A percentile compares a stretch with the other conserved stretches of the same genome.
These are phyloP conservation scores for Tylopilus rubrobrunneus DNA, from an alignment of 768 basidiomycete species.

Conservation along the genomic window DNA sequence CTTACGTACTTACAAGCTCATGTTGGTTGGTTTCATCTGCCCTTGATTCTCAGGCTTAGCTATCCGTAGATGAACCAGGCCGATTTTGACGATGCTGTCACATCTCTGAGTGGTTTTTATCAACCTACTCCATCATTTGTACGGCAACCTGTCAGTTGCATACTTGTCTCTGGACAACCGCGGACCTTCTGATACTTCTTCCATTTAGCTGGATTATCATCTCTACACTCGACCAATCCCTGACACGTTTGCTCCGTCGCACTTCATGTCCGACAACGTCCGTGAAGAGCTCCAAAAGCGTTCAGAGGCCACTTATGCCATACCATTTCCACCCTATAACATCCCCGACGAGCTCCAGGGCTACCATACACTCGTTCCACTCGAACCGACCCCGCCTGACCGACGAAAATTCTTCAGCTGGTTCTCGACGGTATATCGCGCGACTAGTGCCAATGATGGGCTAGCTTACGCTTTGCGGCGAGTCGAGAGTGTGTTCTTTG, in stretches of 20 bases:
- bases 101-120: constrained; percentile 36
- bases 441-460: constrained; percentile 74
- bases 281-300: constrained; percentile 56
- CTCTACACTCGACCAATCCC: constrained; percentile 77
- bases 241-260: constrained; percentile 50
- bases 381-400: constrained; percentile 58
- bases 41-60: not conserved
- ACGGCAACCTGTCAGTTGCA: constrained; percentile 63
- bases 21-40: constrained; percentile 14
- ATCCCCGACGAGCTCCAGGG: constrained; percentile 87
- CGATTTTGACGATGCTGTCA: constrained; percentile 29
- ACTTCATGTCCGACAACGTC: constrained; percentile 83
- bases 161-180: constrained; percentile 1
- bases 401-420: constrained; percentile 76
- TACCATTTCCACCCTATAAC: constrained; percentile 41
- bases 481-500: constrained; percentile 66
- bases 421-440: constrained; percentile 82
- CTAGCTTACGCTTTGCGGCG: constrained; percentile 72
- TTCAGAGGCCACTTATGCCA: constrained; percentile 40
- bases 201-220: constrained; percentile 79
- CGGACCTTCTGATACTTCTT: not conserved
- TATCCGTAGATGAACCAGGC: constrained; percentile 15
- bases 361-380: constrained; percentile 82
- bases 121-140: constrained; percentile 42
- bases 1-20: constrained; percentile 19